A percentile compares a stretch with the other conserved stretches of the same genome.
These are phyloP conservation scores for Coemansia erecta DNA, from an alignment of 192 early-diverging fungal genomes.

Conservation along the genomic window DNA sequence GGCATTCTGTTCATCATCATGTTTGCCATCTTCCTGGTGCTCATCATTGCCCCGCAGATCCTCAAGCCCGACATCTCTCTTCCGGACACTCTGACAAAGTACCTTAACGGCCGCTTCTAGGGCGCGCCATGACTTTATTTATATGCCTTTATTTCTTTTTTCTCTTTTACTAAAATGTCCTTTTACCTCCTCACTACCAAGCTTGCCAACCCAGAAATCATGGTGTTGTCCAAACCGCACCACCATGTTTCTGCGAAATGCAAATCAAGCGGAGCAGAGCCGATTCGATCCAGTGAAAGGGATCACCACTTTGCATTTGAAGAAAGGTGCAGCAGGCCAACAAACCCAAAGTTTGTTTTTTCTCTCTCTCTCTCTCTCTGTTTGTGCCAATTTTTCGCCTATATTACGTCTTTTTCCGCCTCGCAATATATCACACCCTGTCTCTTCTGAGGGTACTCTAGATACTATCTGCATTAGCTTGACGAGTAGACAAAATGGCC, in stretches of 20 bases:
- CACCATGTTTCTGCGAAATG: too few relatives aligned
- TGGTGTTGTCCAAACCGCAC: too few relatives aligned
- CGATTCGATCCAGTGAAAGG: too few relatives aligned
- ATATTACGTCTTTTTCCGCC: neutral
- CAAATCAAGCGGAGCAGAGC: too few relatives aligned
- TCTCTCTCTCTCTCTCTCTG: neutral
- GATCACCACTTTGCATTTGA: neutral
- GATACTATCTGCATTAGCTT: neutral
- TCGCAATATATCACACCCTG: neutral
- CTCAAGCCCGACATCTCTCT: conserved; percentile 39
- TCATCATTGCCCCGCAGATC: conserved; percentile 64
- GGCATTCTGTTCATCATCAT: conserved; percentile 66
- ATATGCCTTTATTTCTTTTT: neutral
- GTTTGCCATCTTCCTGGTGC: conserved; percentile 61
- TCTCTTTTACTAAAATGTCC: conserved; percentile 1
- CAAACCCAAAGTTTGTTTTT: neutral
- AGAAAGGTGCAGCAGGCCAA: too few relatives aligned
- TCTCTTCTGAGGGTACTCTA: neutral
- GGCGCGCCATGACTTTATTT: neutral
- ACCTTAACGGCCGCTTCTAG: conserved; percentile 52
- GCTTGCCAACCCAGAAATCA: too few relatives aligned
- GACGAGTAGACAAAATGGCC: conserved; percentile 30
- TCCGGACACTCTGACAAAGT: conserved; percentile 35
- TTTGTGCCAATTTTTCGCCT: neutral
- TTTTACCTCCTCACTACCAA: neutral